phyloP scores from a whole-genome alignment of 495 filamentous ascomycete genomes.

The Trichoderma reesei region DNA sequence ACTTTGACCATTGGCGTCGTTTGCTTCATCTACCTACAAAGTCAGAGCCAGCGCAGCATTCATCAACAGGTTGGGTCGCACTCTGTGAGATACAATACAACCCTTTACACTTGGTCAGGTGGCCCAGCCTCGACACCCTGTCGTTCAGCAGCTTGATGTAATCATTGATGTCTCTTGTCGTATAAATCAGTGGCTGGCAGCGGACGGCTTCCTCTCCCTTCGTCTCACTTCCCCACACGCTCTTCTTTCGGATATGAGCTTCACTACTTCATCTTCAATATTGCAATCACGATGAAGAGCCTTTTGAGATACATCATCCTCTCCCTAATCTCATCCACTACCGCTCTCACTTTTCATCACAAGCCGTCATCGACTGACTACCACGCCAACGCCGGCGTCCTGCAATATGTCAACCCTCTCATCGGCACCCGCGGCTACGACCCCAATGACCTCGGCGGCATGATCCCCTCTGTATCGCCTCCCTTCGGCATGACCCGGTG shows the following conservation, averaged over 20 bases:
- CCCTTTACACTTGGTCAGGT: background rate
- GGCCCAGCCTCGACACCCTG: background rate
- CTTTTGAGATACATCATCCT: background rate
- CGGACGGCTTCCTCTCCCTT: background rate
- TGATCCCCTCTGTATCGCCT: conserved; percentile 26
- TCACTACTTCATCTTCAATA: background rate
- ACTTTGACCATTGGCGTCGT: background rate
- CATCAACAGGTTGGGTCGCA: background rate
- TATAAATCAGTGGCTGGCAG: background rate
- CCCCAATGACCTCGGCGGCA: conserved; percentile 23
- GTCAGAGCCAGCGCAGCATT: background rate
- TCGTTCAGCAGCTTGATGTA: background rate
- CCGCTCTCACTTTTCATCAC: background rate
- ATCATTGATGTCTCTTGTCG: background rate
- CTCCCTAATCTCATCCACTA: background rate
- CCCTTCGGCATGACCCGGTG: conserved; percentile 28
- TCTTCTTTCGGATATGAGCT: background rate
- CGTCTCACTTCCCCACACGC: background rate
- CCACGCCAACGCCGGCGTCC: conserved; percentile 20
- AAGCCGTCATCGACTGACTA: conserved; percentile 9
- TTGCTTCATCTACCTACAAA: background rate
- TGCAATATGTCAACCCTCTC: conserved; percentile 23
- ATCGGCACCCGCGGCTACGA: conserved; percentile 22
- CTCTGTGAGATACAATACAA: background rate
- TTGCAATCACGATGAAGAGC: background rate